Percentiles rank a stretch among this genome's conserved stretches.
These are phyloP conservation scores for Aspergillus fischeri DNA, from an alignment of 2,329 filamentous ascomycete species.

Conservation along the genomic window DNA sequence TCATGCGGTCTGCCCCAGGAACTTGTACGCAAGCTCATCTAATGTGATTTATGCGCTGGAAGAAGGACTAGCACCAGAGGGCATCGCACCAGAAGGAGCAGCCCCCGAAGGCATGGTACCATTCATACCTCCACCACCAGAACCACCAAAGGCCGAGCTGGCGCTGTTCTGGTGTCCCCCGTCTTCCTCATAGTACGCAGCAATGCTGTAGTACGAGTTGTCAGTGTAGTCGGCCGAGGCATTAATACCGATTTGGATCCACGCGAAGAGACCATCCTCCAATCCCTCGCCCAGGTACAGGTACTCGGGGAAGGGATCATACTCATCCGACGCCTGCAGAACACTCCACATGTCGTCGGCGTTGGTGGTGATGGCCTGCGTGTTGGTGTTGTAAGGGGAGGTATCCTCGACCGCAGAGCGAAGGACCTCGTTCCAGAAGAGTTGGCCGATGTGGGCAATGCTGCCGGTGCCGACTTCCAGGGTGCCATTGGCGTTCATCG, in stretches of 20 bases:
- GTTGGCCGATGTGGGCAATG: constrained; percentile 48
- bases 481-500: constrained; percentile 42
- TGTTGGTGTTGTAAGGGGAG: constrained; percentile 34
- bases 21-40: too few relatives aligned
- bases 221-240: constrained; percentile 30
- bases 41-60: constrained; percentile 1
- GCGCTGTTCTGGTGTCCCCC: constrained; percentile 20
- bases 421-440: constrained; percentile 49
- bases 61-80: constrained; percentile 7
- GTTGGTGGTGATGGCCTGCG: constrained; percentile 36
- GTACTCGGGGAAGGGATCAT: constrained; percentile 53
- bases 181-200: constrained; percentile 19
- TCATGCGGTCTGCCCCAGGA: not conserved
- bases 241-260: constrained; percentile 49
- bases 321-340: constrained; percentile 39
- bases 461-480: constrained; percentile 39
- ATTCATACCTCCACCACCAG: constrained; percentile 3
- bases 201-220: constrained; percentile 21
- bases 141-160: constrained; percentile 11
- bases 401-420: constrained; percentile 41
- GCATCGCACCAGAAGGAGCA: constrained; percentile 11
- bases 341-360: constrained; percentile 42
- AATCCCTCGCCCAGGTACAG: constrained; percentile 50
- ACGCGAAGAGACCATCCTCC: constrained; percentile 46
- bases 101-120: constrained; percentile 5